Conservation (phyloP, 139 green algal genomes). For the Auxenochlorella pyrenoidosa region DNA sequence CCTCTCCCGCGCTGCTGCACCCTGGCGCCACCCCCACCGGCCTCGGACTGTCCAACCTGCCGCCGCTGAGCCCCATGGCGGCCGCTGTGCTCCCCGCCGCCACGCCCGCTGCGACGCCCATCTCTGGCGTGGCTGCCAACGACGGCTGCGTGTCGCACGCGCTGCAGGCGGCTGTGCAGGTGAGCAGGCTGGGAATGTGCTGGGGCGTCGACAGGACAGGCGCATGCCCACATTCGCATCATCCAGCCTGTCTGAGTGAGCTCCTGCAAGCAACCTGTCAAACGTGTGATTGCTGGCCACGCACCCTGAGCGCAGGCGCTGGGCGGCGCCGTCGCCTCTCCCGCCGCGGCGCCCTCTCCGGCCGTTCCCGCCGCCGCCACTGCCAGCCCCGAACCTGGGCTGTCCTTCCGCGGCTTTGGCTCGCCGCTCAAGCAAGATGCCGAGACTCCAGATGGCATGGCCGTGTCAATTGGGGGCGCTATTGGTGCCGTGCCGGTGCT, state of each 20-base stretch:
- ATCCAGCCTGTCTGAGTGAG: too few relatives aligned
- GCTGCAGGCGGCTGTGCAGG: constrained; percentile 24
- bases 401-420: constrained; percentile 28
- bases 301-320: neutral
- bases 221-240: neutral
- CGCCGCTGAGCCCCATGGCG: constrained; percentile 11
- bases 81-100: neutral
- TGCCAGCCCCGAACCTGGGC: neutral
- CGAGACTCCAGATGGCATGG: neutral
- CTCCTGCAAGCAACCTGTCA: too few relatives aligned
- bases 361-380: neutral
- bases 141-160: neutral
- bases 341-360: neutral
- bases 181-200: neutral
- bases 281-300: neutral
- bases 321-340: neutral
- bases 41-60: constrained; percentile 28
- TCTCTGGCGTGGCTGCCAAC: neutral
- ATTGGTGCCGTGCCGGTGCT: neutral
- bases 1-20: neutral
- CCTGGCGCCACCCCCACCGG: constrained; percentile 27
- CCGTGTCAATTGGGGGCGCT: constrained; percentile 14
- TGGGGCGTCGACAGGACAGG: neutral
- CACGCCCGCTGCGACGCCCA: constrained; percentile 16
- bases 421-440: constrained; percentile 18